These are phyloP conservation scores for Venturia pyrina DNA, from an alignment of 2,329 filamentous ascomycete species.

Conservation along the genomic window DNA sequence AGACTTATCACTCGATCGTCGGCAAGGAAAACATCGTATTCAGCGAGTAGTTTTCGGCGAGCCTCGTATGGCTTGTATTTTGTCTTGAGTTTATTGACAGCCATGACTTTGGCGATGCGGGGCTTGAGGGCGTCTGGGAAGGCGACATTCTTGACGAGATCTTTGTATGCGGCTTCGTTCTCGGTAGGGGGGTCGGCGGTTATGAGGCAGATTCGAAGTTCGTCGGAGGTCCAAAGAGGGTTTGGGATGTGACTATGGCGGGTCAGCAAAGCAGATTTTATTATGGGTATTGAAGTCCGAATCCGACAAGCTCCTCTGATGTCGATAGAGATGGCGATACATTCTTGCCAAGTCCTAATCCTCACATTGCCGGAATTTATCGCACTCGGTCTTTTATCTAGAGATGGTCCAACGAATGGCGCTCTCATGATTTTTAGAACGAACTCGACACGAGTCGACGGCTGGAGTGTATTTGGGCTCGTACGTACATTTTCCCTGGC, in stretches of 20 bases:
- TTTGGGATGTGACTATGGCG: slow-evolving; percentile 52
- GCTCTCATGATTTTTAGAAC: background rate
- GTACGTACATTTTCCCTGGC: slow-evolving; percentile 12
- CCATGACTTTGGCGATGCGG: slow-evolving; percentile 55
- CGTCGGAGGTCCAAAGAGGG: slow-evolving; percentile 57
- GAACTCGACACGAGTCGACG: background rate
- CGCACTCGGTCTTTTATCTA: background rate
- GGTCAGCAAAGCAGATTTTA: slow-evolving; percentile 7
- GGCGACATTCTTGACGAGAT: slow-evolving; percentile 64
- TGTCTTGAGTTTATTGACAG: slow-evolving; percentile 72
- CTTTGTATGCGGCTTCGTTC: slow-evolving; percentile 74
- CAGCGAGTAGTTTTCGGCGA: slow-evolving; percentile 68
- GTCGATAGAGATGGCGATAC: background rate
- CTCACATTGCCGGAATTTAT: background rate
- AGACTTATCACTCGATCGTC: slow-evolving; percentile 71
- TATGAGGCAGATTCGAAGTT: slow-evolving; percentile 72
- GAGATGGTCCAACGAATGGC: background rate
- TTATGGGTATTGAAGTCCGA: background rate
- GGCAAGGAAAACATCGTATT: slow-evolving; percentile 89
- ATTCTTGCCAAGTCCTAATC: background rate
- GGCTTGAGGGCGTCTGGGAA: slow-evolving; percentile 39
- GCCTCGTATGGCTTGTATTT: slow-evolving; percentile 87
- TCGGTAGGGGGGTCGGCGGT: slow-evolving; percentile 51
- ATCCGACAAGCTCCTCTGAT: background rate
- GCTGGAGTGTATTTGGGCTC: background rate